Evolutionary conservation across 2,329 filamentous ascomycete species (phyloP), one percentile per base, ranked within the genome.

Genomic region (Fusarium oligoseptatum): DNA sequence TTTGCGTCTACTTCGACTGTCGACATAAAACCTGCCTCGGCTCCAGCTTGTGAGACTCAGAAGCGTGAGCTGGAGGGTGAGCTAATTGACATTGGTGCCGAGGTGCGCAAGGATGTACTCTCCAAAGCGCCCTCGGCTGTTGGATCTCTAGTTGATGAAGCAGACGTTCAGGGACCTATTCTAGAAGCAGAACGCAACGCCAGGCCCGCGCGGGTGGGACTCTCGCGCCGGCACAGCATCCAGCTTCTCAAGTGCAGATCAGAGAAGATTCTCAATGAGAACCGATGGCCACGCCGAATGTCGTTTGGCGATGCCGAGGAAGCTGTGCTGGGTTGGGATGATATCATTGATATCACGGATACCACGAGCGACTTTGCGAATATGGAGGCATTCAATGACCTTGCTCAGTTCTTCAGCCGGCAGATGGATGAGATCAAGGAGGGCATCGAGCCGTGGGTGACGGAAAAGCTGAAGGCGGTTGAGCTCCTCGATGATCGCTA

Each of bases 251-350:
- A 80, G 9, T 68, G 81, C 5, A 69, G 77, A 29, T 77, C 80
- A 34, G 81, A 75, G 62, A 82, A 67, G 2, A 72, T 70, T 8
- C 81, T 85, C 2, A 87, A 90, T 70, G 91, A 93, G 71, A 86
- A 87, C 32, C 89, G 89, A 67, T 94, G 92, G 89, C 90, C 93
- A 1, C 90, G 93, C 2, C 89, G 93, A 50, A 87, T 95, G 72
- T 95, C 93, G 5, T 95, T 95, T 80, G 91, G 92, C 67, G 88
- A 92, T 52, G 93, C 92, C 2, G 93, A 94, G 82, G 92, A 95
- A 70, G 93, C 91, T n/a, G 84, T 95, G 9, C 83, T 95, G 1
- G 86, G 84, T 17, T 95, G 93, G 93, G 85, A 89, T 6, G 87
- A 89, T 57, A 82, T 92, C 29, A 81, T 85, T 5, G 83, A 85